phyloP scores from a whole-genome alignment of 768 basidiomycete genomes.

The Mycena kentingensis region DNA sequence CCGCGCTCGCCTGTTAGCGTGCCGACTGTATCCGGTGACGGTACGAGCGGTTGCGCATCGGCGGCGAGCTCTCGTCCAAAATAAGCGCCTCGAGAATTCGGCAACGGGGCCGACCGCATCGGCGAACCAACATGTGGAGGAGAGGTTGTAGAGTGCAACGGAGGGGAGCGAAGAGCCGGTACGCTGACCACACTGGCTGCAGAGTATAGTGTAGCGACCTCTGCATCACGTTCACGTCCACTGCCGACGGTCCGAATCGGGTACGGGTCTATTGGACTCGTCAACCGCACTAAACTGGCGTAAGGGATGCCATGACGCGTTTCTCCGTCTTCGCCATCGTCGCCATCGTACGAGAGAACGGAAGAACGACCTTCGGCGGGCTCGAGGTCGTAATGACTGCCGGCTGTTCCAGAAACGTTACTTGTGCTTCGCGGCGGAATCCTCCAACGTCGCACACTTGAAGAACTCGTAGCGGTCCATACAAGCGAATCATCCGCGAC shows the following conservation, averaged over 20 bases:
- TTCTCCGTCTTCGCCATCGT: constrained; percentile 28
- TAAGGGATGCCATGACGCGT: constrained; percentile 60
- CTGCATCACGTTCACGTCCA: constrained; percentile 62
- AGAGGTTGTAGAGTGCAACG: constrained; percentile 26
- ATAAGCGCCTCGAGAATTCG: constrained; percentile 46
- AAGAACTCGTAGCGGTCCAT: constrained; percentile 88
- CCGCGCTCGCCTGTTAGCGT: constrained; percentile 70
- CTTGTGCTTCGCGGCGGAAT: constrained; percentile 53
- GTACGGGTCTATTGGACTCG: constrained; percentile 67
- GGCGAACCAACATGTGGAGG: constrained; percentile 27
- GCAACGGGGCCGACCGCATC: constrained; percentile 32
- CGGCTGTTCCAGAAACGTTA: constrained; percentile 3
- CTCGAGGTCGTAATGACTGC: constrained; percentile 12
- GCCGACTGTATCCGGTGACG: constrained; percentile 63
- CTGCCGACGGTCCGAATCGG: constrained; percentile 38
- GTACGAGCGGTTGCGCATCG: constrained; percentile 64
- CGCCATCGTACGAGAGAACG: constrained; percentile 22
- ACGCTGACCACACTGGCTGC: constrained; percentile 79
- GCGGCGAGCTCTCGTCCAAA: constrained; percentile 79
- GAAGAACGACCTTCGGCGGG: constrained; percentile 13
- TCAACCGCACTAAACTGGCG: constrained; percentile 66
- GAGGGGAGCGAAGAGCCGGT: constrained; percentile 39
- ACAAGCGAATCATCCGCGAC: constrained; percentile 81
- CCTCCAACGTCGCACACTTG: constrained; percentile 81
- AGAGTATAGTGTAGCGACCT: constrained; percentile 86